Conservation (phyloP, 2,329 filamentous ascomycete species). For the Hypocrella siamensis region DNA sequence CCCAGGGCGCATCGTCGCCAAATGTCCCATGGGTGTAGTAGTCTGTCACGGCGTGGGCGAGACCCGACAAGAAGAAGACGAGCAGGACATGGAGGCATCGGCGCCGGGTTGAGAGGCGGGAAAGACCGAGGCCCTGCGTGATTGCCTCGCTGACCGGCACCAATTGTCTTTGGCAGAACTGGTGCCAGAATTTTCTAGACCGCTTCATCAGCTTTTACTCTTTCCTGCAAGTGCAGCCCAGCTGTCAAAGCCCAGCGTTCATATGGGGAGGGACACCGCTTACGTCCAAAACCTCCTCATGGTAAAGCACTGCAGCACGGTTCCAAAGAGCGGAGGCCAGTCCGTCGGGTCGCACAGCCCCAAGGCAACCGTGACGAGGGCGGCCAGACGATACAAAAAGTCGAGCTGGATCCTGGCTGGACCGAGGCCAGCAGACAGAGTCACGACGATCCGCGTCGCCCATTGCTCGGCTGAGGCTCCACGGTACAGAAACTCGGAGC, state of each 20-base stretch:
- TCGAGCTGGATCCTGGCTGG: conserved; percentile 1
- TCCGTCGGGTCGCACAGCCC: not conserved
- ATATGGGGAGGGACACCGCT: not conserved
- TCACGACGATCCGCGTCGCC: not conserved
- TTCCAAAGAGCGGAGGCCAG: conserved; percentile 1
- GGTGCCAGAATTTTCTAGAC: not conserved
- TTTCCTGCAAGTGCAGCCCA: not conserved
- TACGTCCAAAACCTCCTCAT: conserved; percentile 1
- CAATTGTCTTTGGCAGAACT: not conserved
- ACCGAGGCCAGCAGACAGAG: not conserved
- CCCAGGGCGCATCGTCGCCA: not conserved
- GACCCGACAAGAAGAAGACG: not conserved
- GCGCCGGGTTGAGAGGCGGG: not conserved
- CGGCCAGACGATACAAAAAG: not conserved
- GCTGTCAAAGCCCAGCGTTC: not conserved
- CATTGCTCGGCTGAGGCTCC: not conserved
- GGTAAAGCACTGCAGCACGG: not conserved
- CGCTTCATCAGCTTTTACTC: not conserved
- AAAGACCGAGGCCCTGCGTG: not conserved
- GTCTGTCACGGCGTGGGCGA: not conserved
- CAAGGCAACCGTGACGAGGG: not conserved
- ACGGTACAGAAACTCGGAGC: not conserved
- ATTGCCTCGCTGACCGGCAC: not conserved
- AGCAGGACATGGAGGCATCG: not conserved
- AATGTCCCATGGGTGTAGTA: not conserved